phyloP scores from a whole-genome alignment of 2,329 filamentous ascomycete genomes.

The Tolypocladium amazonense region DNA sequence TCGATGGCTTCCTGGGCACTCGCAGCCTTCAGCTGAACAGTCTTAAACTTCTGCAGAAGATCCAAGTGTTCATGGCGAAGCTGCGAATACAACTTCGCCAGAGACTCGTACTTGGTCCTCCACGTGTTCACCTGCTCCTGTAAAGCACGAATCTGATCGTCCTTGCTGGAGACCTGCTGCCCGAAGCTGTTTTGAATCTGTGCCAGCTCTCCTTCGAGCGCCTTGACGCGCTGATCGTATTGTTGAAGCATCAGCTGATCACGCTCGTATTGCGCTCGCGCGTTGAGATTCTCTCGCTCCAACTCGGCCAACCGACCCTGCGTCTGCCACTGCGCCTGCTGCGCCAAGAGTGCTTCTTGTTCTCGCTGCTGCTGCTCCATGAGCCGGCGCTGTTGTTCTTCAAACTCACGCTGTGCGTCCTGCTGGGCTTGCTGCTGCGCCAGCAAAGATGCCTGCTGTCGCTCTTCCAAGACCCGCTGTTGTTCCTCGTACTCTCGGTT shows the following conservation, averaged over 20 bases:
- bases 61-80: constrained; percentile 91
- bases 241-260: constrained; percentile 96
- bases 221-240: constrained; percentile 90
- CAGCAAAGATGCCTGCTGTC: constrained; percentile 70
- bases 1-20: constrained; percentile 97
- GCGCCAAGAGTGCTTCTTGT: constrained; percentile 77
- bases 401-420: constrained; percentile 88
- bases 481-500: constrained; percentile 94
- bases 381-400: constrained; percentile 82
- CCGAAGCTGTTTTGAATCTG: constrained; percentile 76
- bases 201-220: constrained; percentile 74
- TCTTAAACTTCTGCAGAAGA: constrained; percentile 90
- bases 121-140: constrained; percentile 98
- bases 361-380: constrained; percentile 84
- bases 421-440: constrained; percentile 74
- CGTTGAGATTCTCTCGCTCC: constrained; percentile 89
- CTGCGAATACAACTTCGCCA: constrained; percentile 96
- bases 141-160: constrained; percentile 84
- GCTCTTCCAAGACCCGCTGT: constrained; percentile 77
- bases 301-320: constrained; percentile 93
- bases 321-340: constrained; percentile 88
- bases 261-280: constrained; percentile 89
- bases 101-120: constrained; percentile 91
- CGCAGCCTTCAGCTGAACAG: constrained; percentile 88
- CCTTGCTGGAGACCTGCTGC: constrained; percentile 78